Evolutionary conservation across 2,329 filamentous ascomycete genomes (phyloP).

Genomic region (Rhytidhysteron rufulum): DNA sequence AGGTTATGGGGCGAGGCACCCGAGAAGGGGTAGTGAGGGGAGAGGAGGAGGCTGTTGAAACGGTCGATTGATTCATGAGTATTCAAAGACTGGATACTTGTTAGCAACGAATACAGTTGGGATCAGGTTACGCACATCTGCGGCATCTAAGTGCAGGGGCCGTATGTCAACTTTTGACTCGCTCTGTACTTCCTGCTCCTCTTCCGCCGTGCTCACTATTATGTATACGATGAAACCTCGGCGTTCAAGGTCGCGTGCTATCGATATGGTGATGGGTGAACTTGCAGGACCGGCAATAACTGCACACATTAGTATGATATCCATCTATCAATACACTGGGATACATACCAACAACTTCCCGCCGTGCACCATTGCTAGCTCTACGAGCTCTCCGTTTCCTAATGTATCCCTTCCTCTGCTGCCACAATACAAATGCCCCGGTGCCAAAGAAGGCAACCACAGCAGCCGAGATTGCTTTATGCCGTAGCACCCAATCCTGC

Average conservation of each 20-base stretch:
- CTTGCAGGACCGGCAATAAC: slow-evolving; percentile 86
- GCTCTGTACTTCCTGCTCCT: slow-evolving; percentile 73
- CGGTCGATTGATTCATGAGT: slow-evolving; percentile 66
- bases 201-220: slow-evolving; percentile 78
- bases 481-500: slow-evolving; percentile 66
- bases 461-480: slow-evolving; percentile 71
- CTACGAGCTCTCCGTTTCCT: slow-evolving; percentile 72
- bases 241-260: slow-evolving; percentile 82
- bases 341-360: slow-evolving; percentile 66
- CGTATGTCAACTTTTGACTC: slow-evolving; percentile 78
- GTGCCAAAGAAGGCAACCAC: slow-evolving; percentile 69
- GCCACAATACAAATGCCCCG: slow-evolving; percentile 54
- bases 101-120: slow-evolving; percentile 9
- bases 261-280: slow-evolving; percentile 76
- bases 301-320: slow-evolving; percentile 31
- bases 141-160: slow-evolving; percentile 77
- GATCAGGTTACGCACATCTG: slow-evolving; percentile 56
- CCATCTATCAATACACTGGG: neutral
- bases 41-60: slow-evolving; percentile 68
- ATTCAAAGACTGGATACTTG: slow-evolving; percentile 56
- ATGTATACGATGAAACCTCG: slow-evolving; percentile 92
- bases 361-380: slow-evolving; percentile 76
- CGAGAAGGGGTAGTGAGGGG: slow-evolving; percentile 71
- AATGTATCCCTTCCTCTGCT: slow-evolving; percentile 56
- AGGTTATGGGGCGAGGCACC: slow-evolving; percentile 73